phyloP scores from a whole-genome alignment of 2,329 filamentous ascomycete species.

The Mollisiaceae sp. region DNA sequence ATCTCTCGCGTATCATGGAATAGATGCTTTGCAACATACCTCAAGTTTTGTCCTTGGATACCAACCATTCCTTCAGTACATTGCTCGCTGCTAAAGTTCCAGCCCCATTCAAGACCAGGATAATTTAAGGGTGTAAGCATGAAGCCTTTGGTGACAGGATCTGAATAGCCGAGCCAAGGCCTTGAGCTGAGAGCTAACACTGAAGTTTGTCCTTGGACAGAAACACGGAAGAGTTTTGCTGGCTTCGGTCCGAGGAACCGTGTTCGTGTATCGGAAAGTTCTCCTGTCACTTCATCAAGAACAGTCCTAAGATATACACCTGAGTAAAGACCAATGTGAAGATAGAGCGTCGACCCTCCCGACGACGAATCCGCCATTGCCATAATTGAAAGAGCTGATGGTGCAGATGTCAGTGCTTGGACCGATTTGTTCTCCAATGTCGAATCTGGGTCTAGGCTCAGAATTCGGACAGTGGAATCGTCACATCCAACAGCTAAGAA shows the following conservation, averaged over 20 bases:
- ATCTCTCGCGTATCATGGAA: conserved; percentile 28
- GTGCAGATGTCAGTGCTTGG: conserved; percentile 88
- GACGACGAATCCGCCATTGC: conserved; percentile 93
- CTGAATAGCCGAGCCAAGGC: conserved; percentile 95
- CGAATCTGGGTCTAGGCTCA: conserved; percentile 87
- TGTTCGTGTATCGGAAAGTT: conserved; percentile 91
- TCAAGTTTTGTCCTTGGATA: conserved; percentile 84
- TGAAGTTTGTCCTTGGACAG: conserved; percentile 81
- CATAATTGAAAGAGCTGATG: conserved; percentile 88
- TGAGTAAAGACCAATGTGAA: conserved; percentile 94
- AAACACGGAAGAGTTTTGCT: conserved; percentile 90
- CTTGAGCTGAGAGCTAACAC: conserved; percentile 90
- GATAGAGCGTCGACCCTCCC: conserved; percentile 85
- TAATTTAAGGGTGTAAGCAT: conserved; percentile 93
- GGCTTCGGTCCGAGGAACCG: conserved; percentile 92
- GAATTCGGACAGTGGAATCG: conserved; percentile 91
- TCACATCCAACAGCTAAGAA: conserved; percentile 97
- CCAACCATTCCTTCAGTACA: conserved; percentile 94
- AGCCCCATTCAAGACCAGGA: conserved; percentile 86
- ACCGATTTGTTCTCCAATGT: conserved; percentile 94
- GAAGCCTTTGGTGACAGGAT: conserved; percentile 84
- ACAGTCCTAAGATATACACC: conserved; percentile 96
- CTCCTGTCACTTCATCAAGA: conserved; percentile 92
- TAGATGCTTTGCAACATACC: conserved; percentile 61
- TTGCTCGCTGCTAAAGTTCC: conserved; percentile 96